These are phyloP conservation scores for Phytophthora cryptogea DNA, from an alignment of 352 stramenopile species.

Conservation along the genomic window DNA sequence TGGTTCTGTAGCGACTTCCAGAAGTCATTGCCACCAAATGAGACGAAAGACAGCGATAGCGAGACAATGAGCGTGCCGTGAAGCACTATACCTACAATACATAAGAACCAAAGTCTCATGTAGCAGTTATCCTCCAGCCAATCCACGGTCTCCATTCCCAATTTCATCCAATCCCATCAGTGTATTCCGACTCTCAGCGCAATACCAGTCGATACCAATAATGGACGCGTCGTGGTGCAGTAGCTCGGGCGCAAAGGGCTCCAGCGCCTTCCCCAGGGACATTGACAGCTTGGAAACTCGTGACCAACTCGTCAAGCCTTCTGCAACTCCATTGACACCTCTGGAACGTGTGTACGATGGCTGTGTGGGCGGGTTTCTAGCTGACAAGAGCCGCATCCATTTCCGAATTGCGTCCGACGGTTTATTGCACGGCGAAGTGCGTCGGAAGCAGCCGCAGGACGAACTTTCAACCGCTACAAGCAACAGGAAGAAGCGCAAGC, in stretches of 20 bases:
- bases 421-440: constrained; percentile 44
- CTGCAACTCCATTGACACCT: constrained; percentile 5
- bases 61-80: constrained; percentile 11
- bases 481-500: constrained; percentile 35
- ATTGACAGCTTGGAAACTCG: constrained; percentile 6
- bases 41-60: constrained; percentile 15
- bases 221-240: constrained; percentile 23
- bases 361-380: constrained; percentile 46
- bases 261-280: constrained; percentile 5
- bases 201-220: constrained; percentile 2
- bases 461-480: background rate
- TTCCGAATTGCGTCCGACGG: constrained; percentile 47
- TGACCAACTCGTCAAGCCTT: background rate
- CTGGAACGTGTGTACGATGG: constrained; percentile 53
- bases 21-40: constrained; percentile 1
- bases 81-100: constrained; percentile 7
- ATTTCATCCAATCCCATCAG: constrained; percentile 25
- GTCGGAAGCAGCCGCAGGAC: constrained; percentile 22
- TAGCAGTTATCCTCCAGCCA: constrained; percentile 17
- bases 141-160: constrained; percentile 1
- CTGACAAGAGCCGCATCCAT: constrained; percentile 39
- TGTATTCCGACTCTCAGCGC: background rate
- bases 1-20: constrained; percentile 39
- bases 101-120: background rate
- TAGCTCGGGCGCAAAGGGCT: background rate